phyloP scores from a whole-genome alignment of 495 filamentous ascomycete species.

The Lophiotrema nucula region DNA sequence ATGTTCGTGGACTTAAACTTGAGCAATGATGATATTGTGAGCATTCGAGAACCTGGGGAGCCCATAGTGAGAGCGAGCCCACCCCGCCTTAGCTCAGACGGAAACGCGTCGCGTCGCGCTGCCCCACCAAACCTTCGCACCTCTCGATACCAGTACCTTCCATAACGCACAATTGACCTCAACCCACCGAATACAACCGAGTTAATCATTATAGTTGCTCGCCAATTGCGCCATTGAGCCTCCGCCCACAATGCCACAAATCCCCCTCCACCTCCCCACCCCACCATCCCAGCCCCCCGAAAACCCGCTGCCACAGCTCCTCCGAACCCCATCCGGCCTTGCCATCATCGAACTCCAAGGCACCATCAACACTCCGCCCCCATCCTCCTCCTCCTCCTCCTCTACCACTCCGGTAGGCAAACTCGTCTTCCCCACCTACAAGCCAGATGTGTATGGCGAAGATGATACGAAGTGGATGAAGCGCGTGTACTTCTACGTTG shows the following conservation, averaged over 20 bases:
- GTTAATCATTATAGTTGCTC: no score
- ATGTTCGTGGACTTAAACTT: no score
- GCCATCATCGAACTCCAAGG: slow-evolving; percentile 91
- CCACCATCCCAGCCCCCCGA: slow-evolving; percentile 14
- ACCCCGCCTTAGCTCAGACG: slow-evolving; percentile 11
- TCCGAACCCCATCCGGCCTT: slow-evolving; percentile 77
- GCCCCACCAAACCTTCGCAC: no score
- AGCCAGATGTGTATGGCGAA: slow-evolving; percentile 46
- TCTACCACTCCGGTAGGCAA: slow-evolving; percentile 60
- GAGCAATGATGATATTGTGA: no score
- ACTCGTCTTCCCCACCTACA: slow-evolving; percentile 74
- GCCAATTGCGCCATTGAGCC: no score
- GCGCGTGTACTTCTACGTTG: slow-evolving; percentile 80
- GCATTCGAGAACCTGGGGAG: no score
- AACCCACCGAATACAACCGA: no score
- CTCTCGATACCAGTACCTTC: no score
- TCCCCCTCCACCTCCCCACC: slow-evolving; percentile 48
- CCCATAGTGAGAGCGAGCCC: no score
- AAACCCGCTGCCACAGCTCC: slow-evolving; percentile 74
- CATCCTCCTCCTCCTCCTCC: slow-evolving; percentile 19
- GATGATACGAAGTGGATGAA: slow-evolving; percentile 77
- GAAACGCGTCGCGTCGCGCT: slow-evolving; percentile 11
- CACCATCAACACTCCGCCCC: slow-evolving; percentile 65
- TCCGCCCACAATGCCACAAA: slow-evolving; percentile 61
- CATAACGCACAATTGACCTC: no score